These are phyloP conservation scores for Pyricularia pennisetigena DNA, from an alignment of 2,329 filamentous ascomycete species.

Conservation along the genomic window DNA sequence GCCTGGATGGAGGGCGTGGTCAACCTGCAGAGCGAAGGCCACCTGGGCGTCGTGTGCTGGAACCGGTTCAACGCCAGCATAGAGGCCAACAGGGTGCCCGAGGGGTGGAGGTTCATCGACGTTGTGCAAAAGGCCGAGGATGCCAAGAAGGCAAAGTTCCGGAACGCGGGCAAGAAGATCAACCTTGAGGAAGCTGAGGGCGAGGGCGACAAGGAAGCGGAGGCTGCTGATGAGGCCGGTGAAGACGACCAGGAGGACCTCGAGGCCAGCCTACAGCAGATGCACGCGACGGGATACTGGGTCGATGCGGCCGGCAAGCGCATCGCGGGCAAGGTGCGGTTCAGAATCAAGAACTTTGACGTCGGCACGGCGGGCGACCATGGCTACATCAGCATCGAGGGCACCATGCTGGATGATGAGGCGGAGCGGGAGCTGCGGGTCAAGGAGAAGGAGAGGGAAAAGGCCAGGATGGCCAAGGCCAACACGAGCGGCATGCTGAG, in stretches of 20 bases:
- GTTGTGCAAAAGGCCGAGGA: constrained; percentile 34
- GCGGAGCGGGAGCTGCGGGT: constrained; percentile 53
- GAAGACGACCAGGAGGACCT: constrained; percentile 15
- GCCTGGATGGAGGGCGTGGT: constrained; percentile 70
- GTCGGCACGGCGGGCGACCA: constrained; percentile 64
- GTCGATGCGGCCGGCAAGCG: constrained; percentile 59
- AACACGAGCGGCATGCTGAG: constrained; percentile 18
- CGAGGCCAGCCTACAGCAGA: constrained; percentile 19
- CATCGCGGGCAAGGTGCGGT: constrained; percentile 61
- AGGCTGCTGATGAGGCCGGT: constrained; percentile 19
- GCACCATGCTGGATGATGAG: constrained; percentile 66
- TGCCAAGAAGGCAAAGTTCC: constrained; percentile 7
- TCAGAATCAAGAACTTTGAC: constrained; percentile 79
- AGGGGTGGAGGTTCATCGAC: constrained; percentile 71
- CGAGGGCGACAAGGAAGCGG: constrained; percentile 14
- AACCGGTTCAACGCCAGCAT: constrained; percentile 90
- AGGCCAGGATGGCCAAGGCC: constrained; percentile 26
- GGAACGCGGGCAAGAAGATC: constrained; percentile 15
- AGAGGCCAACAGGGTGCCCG: constrained; percentile 64
- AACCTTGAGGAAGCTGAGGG: constrained; percentile 8
- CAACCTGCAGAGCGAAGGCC: constrained; percentile 79
- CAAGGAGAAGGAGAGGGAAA: constrained; percentile 35
- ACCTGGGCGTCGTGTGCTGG: constrained; percentile 81
- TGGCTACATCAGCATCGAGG: constrained; percentile 77
- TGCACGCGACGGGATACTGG: constrained; percentile 61